Evolutionary conservation across 805 yeast genomes (phyloP).

Genomic region (Candida insectorum): DNA sequence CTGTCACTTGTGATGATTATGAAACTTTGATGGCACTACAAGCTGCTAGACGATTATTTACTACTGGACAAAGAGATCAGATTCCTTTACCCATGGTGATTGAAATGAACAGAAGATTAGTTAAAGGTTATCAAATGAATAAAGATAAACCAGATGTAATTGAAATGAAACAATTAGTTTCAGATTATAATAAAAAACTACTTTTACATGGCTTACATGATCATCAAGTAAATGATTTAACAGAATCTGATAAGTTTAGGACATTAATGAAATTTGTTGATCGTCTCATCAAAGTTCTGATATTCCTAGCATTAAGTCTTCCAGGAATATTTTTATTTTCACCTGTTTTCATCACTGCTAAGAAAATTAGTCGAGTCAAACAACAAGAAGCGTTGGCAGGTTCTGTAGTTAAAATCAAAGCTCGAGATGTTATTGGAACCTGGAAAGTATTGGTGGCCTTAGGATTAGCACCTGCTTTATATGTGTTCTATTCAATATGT

Average conservation of each 20-base stretch:
- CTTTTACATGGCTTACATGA: conserved; percentile 34
- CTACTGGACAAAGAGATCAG: conserved; percentile 27
- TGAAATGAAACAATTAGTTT: conserved; percentile 26
- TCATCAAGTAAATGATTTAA: conserved; percentile 35
- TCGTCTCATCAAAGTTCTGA: conserved; percentile 23
- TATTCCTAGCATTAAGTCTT: conserved; percentile 30
- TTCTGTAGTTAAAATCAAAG: conserved; percentile 38
- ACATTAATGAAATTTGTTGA: conserved; percentile 22
- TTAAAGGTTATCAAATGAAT: conserved; percentile 33
- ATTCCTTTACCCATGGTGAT: conserved; percentile 42
- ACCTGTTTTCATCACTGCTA: conserved; percentile 37
- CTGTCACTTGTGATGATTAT: conserved; percentile 39
- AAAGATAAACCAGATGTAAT: conserved; percentile 32
- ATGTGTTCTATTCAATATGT: conserved; percentile 35
- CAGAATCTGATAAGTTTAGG: conserved; percentile 17
- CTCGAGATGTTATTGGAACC: conserved; percentile 39
- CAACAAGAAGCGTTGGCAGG: conserved; percentile 37
- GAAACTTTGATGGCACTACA: conserved; percentile 42
- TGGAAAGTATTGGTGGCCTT: conserved; percentile 44
- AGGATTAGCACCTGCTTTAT: conserved; percentile 37
- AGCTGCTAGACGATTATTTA: conserved; percentile 40
- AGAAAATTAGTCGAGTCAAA: conserved; percentile 29
- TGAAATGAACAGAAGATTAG: conserved; percentile 38
- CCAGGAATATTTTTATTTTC: conserved; percentile 38
- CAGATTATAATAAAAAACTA: conserved; percentile 30